Conservation (phyloP, 1,139 yeast species). For the Nematodospora anomalae region DNA sequence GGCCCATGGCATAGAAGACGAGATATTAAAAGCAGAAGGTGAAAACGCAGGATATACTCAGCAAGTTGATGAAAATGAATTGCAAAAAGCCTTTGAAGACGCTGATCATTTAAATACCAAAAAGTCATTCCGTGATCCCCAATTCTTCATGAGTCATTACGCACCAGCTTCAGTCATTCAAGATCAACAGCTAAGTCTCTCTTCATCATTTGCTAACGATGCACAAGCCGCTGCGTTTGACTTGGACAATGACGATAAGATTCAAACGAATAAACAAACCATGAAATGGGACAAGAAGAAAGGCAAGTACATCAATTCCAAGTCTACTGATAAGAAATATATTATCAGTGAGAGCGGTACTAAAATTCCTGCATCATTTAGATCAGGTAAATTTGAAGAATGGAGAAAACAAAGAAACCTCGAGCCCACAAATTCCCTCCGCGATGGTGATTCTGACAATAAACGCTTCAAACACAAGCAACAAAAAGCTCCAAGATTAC, state of each 20-base stretch:
- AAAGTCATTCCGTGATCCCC: slow-evolving; percentile 72
- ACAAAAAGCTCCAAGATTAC: slow-evolving; percentile 78
- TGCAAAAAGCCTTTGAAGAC: slow-evolving; percentile 59
- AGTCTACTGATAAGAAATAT: slow-evolving; percentile 78
- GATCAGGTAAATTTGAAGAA: slow-evolving; percentile 87
- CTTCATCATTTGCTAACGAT: slow-evolving; percentile 74
- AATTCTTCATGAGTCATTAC: slow-evolving; percentile 82
- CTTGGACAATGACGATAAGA: slow-evolving; percentile 74
- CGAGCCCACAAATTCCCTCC: slow-evolving; percentile 31
- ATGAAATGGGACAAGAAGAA: slow-evolving; percentile 94
- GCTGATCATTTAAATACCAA: slow-evolving; percentile 48
- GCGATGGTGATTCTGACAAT: slow-evolving; percentile 33
- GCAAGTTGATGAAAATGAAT: slow-evolving; percentile 47
- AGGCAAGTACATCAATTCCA: slow-evolving; percentile 83
- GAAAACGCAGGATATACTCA: slow-evolving; percentile 52
- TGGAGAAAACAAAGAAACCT: slow-evolving; percentile 80
- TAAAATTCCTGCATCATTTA: slow-evolving; percentile 85
- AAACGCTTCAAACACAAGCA: slow-evolving; percentile 69
- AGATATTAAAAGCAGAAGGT: slow-evolving; percentile 53
- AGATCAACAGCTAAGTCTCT: slow-evolving; percentile 71
- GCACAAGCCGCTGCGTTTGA: slow-evolving; percentile 87
- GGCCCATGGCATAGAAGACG: slow-evolving; percentile 71
- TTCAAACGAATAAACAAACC: slow-evolving; percentile 63
- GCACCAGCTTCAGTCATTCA: slow-evolving; percentile 81
- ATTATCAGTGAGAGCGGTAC: slow-evolving; percentile 96